Percentiles rank a stretch among this genome's conserved stretches.
These are phyloP conservation scores for Xylaria grammica DNA, from an alignment of 495 filamentous ascomycete species.

Conservation along the genomic window DNA sequence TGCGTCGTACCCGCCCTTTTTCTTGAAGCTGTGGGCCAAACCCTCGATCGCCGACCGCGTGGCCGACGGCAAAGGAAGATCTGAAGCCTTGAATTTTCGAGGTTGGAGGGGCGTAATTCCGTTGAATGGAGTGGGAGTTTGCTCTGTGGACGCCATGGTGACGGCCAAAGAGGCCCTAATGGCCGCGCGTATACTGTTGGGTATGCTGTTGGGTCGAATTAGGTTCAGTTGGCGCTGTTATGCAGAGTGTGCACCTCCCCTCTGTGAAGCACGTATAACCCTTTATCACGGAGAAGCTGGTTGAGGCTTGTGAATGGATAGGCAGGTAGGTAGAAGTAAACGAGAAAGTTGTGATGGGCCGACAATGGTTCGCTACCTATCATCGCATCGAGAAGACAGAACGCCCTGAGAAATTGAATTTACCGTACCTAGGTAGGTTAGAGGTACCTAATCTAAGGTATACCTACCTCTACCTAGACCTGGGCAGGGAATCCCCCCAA, in stretches of 20 bases:
- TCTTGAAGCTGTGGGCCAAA: constrained; percentile 82
- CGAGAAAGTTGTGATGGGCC: too few species aligned
- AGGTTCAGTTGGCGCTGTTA: background rate
- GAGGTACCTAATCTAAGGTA: too few species aligned
- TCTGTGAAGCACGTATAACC: background rate
- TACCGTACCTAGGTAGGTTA: too few species aligned
- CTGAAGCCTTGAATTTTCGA: constrained; percentile 82
- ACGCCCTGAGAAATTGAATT: background rate
- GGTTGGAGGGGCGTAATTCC: constrained; percentile 49
- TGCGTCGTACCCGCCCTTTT: constrained; percentile 87
- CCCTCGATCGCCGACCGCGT: constrained; percentile 78
- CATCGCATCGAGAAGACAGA: background rate
- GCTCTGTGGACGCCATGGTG: constrained; percentile 52
- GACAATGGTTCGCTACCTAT: too few species aligned
- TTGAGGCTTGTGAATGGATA: background rate
- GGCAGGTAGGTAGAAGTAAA: too few species aligned
- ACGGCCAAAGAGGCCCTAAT: constrained; percentile 33
- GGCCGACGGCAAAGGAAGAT: constrained; percentile 74
- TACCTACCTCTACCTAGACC: too few species aligned
- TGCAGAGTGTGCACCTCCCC: background rate
- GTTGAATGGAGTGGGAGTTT: constrained; percentile 37
- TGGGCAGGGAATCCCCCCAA: too few species aligned
- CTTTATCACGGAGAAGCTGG: background rate
- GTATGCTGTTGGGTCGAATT: background rate
- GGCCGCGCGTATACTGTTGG: constrained; percentile 18